These are phyloP conservation scores for Hymenoscyphus scutula DNA, from an alignment of 2,329 filamentous ascomycete genomes.

Conservation along the genomic window DNA sequence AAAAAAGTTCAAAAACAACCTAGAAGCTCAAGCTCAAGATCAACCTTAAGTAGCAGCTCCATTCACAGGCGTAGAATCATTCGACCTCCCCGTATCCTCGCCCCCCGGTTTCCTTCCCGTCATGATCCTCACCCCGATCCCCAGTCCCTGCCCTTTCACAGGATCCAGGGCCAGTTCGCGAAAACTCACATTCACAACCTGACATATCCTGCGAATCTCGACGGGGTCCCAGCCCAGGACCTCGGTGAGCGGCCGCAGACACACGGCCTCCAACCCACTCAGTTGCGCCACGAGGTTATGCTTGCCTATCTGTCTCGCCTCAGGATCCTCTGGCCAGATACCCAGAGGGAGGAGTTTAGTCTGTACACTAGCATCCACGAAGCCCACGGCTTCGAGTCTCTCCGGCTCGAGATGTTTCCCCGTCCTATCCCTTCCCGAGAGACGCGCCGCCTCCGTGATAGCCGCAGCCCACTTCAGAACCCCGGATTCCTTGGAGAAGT, in stretches of 20 bases:
- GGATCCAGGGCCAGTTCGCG: constrained; percentile 25
- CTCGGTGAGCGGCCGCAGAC: constrained; percentile 29
- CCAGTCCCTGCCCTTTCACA: constrained; percentile 25
- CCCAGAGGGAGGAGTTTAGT: constrained; percentile 32
- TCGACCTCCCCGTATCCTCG: background rate
- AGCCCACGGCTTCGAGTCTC: constrained; percentile 39
- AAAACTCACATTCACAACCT: constrained; percentile 18
- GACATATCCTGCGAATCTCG: constrained; percentile 24
- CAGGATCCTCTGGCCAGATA: constrained; percentile 38
- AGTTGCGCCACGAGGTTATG: constrained; percentile 29
- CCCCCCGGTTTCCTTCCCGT: constrained; percentile 30
- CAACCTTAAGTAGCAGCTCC: background rate
- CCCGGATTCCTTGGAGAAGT: constrained; percentile 21
- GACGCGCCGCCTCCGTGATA: constrained; percentile 22
- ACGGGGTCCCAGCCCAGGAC: constrained; percentile 30
- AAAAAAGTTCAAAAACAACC: background rate
- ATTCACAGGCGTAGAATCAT: background rate
- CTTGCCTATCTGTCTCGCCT: constrained; percentile 27
- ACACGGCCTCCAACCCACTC: constrained; percentile 29
- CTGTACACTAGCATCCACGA: constrained; percentile 41
- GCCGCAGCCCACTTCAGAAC: constrained; percentile 16
- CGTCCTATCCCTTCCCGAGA: constrained; percentile 25
- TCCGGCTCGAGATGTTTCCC: constrained; percentile 27
- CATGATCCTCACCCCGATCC: constrained; percentile 26
- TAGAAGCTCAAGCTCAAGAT: background rate